A percentile compares a stretch with the other conserved stretches of the same genome.
Evolutionary conservation across 805 yeast species (phyloP).

Genomic region (Ogataea trehaloabstinens): DNA sequence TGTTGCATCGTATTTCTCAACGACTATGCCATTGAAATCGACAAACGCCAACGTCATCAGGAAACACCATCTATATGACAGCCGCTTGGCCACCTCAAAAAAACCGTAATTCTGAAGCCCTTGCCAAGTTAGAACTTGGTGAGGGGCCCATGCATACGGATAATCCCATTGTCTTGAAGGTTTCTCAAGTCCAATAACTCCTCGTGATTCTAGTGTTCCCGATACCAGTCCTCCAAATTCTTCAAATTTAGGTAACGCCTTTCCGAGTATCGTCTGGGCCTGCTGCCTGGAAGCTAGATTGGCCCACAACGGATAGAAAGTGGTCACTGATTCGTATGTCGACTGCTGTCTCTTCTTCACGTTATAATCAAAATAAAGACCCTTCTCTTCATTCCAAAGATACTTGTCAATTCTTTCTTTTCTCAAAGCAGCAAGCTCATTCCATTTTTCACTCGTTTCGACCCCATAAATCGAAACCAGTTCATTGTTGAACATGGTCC

Average conservation of each 20-base stretch:
- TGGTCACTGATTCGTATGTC: conserved; percentile 79
- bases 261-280: conserved; percentile 58
- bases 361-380: conserved; percentile 83
- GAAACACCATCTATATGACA: conserved; percentile 85
- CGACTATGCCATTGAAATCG: conserved; percentile 91
- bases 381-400: conserved; percentile 79
- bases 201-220: conserved; percentile 74
- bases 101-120: conserved; percentile 77
- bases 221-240: conserved; percentile 86
- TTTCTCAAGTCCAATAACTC: conserved; percentile 61
- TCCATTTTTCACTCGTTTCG: conserved; percentile 56
- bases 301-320: conserved; percentile 92
- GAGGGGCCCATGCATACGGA: conserved; percentile 99
- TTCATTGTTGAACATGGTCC: conserved; percentile 51
- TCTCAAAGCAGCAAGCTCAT: conserved; percentile 52
- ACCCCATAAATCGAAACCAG: conserved; percentile 44
- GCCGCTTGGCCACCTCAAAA: conserved; percentile 58
- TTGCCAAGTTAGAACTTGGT: conserved; percentile 91
- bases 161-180: conserved; percentile 98
- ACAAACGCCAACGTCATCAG: conserved; percentile 88
- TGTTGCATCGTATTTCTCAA: conserved; percentile 91
- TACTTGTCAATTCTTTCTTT: conserved; percentile 58
- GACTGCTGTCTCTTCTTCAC: conserved; percentile 53
- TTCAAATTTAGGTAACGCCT: conserved; percentile 69
- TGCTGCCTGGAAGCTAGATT: conserved; percentile 64